A percentile compares a stretch with the other conserved stretches of the same genome.
These are phyloP conservation scores for Hypsizygus marmoreus DNA, from an alignment of 768 basidiomycete genomes.

Conservation along the genomic window DNA sequence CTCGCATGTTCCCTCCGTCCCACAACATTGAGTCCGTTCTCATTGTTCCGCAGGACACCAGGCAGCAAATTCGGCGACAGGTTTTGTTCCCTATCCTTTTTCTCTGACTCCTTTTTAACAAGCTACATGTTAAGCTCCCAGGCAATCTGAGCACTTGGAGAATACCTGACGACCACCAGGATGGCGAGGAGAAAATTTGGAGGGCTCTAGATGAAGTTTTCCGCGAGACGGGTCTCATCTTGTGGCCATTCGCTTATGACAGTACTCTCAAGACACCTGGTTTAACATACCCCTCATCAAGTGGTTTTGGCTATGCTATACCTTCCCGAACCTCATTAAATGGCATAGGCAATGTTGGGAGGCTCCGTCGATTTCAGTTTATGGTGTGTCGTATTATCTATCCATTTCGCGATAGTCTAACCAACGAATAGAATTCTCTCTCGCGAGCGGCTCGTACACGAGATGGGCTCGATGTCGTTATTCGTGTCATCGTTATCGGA, in stretches of 20 bases:
- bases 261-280: neutral
- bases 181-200: neutral
- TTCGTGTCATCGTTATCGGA: constrained; percentile 7
- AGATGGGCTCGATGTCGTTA: constrained; percentile 13
- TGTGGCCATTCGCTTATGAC: neutral
- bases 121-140: neutral
- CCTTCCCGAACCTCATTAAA: neutral
- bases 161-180: neutral
- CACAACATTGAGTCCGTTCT: too few species aligned
- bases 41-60: too few species aligned
- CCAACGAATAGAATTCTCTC: constrained; percentile 10
- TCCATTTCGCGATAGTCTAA: too few species aligned
- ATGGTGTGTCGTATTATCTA: too few species aligned
- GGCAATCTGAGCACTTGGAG: neutral
- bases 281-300: neutral
- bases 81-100: too few species aligned
- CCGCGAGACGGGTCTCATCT: neutral
- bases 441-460: constrained; percentile 10
- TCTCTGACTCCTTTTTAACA: too few species aligned
- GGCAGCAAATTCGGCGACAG: too few species aligned
- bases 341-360: neutral
- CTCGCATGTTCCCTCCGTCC: too few species aligned
- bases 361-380: neutral
- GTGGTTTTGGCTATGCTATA: constrained; percentile 3
- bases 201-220: neutral